Evolutionary conservation across 176 grass and related monocot species (phyloP), one percentile per base, ranked within the genome.

Genomic region (Zizania latifolia): DNA sequence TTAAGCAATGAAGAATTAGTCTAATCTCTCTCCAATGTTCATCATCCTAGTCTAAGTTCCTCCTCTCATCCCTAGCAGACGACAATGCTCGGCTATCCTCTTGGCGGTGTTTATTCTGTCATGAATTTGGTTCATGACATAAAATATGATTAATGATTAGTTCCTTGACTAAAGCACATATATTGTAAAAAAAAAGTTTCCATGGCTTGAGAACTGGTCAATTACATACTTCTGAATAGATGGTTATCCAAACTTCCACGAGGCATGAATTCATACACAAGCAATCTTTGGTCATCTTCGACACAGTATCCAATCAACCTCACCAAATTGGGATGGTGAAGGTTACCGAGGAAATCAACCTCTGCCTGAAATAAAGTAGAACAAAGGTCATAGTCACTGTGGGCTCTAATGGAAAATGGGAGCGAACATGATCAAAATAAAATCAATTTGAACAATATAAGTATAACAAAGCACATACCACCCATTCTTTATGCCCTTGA

Each of bases 401-500:
- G 35, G 38, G 33, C 62, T 65, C 4, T 73, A 70, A 79, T 48
- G 36, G 21, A 55, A 83, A 62, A 70, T 38, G 7, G 5, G 32
- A 73, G 21, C 0, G 6, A 58, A 73, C 21, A 68, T 58, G 23
- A n/a, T 67, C 36, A 12, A 39, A 69, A 43, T 58, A 76, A 74
- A 75, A 24, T 57, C 30, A 58, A 74, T n/a, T 58, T 45, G 32
- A 38, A 65, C 43, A 11, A 26, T 36, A 78, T 33, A 36, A 53
- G 48, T 22, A 53, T 10, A 53, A 65, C 5, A 80, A 56, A 71
- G 63, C 31, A 77, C 86, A 55, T 80, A 93, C 91, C 87, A 93
- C 81, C 91, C 91, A 93, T 78, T 93, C 91, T 88, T 90, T 93
- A 38, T 93, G 91, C 54, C 91, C 91, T 93, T 93, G 91, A 83